Percentiles rank a stretch among this genome's conserved stretches.
These are phyloP conservation scores for Pichia rugopelliculosa DNA, from an alignment of 805 yeast species.

Conservation along the genomic window DNA sequence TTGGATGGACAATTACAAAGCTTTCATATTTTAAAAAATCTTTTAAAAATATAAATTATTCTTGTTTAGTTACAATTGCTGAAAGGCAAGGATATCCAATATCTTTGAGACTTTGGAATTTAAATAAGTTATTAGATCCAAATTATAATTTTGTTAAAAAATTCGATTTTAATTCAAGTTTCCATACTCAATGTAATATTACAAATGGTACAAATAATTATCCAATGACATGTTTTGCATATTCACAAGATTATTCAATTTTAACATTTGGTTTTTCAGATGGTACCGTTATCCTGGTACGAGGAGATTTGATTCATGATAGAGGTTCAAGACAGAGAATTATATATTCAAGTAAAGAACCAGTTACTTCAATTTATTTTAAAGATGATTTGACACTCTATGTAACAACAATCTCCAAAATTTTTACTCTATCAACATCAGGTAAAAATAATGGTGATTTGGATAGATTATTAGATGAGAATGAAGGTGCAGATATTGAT, in stretches of 20 bases:
- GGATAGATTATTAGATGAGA: conserved; percentile 36
- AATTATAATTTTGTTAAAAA: conserved; percentile 14
- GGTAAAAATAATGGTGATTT: conserved; percentile 73
- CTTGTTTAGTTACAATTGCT: conserved; percentile 56
- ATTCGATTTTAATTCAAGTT: conserved; percentile 32
- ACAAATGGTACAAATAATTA: conserved; percentile 68
- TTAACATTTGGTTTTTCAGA: conserved; percentile 75
- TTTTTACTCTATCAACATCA: conserved; percentile 64
- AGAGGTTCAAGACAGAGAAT: conserved; percentile 84
- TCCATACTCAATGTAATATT: conserved; percentile 55
- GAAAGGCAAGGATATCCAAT: conserved; percentile 69
- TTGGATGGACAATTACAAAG: conserved; percentile 56
- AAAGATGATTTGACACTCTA: conserved; percentile 49
- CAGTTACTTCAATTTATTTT: conserved; percentile 71
- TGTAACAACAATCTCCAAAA: conserved; percentile 67
- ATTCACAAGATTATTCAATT: conserved; percentile 49
- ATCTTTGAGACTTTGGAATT: conserved; percentile 64
- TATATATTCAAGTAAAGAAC: conserved; percentile 66
- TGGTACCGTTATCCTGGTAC: conserved; percentile 70
- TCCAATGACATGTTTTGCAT: conserved; percentile 64
- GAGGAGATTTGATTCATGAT: conserved; percentile 87
- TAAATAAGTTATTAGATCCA: conserved; percentile 39
- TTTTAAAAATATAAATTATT: conserved; percentile 22
- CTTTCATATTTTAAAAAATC: conserved; percentile 29
- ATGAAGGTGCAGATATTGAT: conserved; percentile 42